Conservation (phyloP, 2,329 filamentous ascomycete species). For the Calonectria henricotiae region DNA sequence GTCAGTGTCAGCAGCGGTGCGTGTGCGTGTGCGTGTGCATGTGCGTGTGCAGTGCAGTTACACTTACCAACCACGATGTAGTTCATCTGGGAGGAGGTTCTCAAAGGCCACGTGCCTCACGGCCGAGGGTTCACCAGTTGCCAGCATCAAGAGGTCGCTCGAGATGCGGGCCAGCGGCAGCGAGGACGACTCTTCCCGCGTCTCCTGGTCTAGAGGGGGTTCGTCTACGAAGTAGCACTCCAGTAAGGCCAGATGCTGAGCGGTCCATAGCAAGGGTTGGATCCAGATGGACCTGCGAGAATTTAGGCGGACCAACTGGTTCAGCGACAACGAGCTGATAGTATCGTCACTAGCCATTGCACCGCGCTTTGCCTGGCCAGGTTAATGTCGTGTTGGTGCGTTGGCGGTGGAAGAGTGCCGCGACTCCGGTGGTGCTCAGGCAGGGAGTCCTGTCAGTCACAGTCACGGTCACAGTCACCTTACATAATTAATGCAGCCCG, state of each 20-base stretch:
- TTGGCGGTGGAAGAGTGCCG: slow-evolving; percentile 1
- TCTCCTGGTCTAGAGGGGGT: not conserved
- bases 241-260: not conserved
- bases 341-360: too few species aligned
- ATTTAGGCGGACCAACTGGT: not conserved
- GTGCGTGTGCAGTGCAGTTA: too few species aligned
- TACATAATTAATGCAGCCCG: slow-evolving; percentile 23
- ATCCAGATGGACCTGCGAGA: not conserved
- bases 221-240: slow-evolving; percentile 2
- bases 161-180: not conserved
- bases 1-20: not conserved
- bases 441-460: too few species aligned
- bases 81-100: not conserved
- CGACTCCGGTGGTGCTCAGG: not conserved
- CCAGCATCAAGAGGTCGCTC: not conserved
- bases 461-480: not conserved
- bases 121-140: not conserved
- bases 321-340: not conserved
- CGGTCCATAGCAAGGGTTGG: not conserved
- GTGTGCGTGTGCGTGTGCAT: too few species aligned
- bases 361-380: not conserved
- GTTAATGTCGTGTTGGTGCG: not conserved
- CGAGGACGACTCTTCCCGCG: not conserved
- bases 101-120: not conserved
- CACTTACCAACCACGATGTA: not conserved